Evolutionary conservation across 208 protist genomes (phyloP).

Genomic region (Wallacemonas sp.): DNA sequence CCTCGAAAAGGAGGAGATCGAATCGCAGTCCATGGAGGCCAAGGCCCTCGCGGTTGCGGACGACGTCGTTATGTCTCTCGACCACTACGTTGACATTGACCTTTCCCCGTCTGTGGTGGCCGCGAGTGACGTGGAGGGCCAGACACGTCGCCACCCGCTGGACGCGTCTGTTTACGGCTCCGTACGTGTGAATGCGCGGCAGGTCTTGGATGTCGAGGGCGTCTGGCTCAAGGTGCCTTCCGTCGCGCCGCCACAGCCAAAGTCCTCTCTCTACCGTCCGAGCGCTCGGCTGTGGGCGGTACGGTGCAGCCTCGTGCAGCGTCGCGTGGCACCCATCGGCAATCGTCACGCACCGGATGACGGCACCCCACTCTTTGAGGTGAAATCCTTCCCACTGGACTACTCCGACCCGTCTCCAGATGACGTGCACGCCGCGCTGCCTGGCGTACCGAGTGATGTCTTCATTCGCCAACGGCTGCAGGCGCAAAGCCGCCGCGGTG

Average conservation of each 20-base stretch:
- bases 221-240: conserved; percentile 60
- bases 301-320: conserved; percentile 47
- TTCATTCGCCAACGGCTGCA: conserved; percentile 15
- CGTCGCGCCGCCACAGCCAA: conserved; percentile 8
- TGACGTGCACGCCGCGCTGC: conserved; percentile 27
- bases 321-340: no score
- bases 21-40: neutral
- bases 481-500: neutral
- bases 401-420: conserved; percentile 47
- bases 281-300: conserved; percentile 67
- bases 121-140: conserved; percentile 29
- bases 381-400: conserved; percentile 29
- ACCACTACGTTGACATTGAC: conserved; percentile 73
- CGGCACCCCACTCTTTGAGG: conserved; percentile 4
- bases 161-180: conserved; percentile 40
- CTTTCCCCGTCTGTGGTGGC: conserved; percentile 46
- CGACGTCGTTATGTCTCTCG: conserved; percentile 45
- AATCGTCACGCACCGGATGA: no score
- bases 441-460: conserved; percentile 29
- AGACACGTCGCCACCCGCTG: conserved; percentile 34
- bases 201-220: conserved; percentile 49
- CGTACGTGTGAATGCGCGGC: conserved; percentile 36
- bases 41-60: neutral
- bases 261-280: conserved; percentile 33
- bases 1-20: neutral